Base-by-base conservation (phyloP, 139 green algal genomes). In the Auxenochlorella protothecoides region DNA sequence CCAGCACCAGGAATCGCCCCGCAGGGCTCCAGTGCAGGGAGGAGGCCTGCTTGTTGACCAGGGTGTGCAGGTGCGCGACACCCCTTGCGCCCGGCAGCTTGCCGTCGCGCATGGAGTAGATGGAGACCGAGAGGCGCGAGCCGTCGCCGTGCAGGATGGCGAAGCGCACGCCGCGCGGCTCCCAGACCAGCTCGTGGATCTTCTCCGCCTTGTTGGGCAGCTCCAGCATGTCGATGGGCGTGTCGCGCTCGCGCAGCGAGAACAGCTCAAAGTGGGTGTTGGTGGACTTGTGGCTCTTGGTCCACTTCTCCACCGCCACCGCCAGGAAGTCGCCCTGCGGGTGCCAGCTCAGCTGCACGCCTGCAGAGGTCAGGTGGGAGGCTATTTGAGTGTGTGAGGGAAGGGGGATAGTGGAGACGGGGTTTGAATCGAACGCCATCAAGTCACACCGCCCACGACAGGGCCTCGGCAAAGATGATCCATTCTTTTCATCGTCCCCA, bases 241-340 rank as follows among this genome's bases (percentile, higher is more conserved):
- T 63, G 71, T 79, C 66, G 52, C 68, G 71, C 52, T 78, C 67
- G 12, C 77, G 12, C 69, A 92, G 68, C 8, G 80, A 85, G 86
- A 98, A 97, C 65, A 98, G 84, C 88, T 98, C 93, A 80, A 98
- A 97, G 76, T 87, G 84, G 69, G 88, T 95, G 84, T 88, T 95
- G 11, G 87, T 97, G 76, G 68, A 90, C 86, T 99, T 99, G 76
- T 92, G 91, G 60, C 93, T 97, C 87, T 99, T 99, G 77, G 94
- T 98, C 85, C 89, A 96, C 57, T 91, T 88, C 73, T 96, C 89
- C 59, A 99, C 94, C 14, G 94, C 87, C 44, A 97, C 89, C 13
- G 94, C 95, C 62, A 99, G 83, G 89, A 96, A 98, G 75, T 96
- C 89, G 67, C 95, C 93, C 76, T 96, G 86, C 5, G 88, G 89